A percentile compares a stretch with the other conserved stretches of the same genome.
Conservation (phyloP, 352 stramenopile species). For the Phytophthora sansomeana region DNA sequence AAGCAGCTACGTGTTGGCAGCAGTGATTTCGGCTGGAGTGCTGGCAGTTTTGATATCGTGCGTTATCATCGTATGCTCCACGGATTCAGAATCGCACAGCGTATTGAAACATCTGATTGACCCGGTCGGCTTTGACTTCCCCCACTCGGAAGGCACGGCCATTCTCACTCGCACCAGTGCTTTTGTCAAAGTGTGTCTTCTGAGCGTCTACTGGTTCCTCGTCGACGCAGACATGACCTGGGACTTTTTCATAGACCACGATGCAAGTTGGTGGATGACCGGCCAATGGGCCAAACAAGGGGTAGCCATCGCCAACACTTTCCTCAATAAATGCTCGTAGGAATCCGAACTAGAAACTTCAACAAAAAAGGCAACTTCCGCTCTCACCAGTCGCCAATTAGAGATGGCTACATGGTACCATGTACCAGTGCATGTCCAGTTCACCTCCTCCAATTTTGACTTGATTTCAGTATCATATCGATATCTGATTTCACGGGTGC, state of each 20-base stretch:
- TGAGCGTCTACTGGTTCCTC: constrained; percentile 2
- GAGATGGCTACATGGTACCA: neutral
- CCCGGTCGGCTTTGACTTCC: neutral
- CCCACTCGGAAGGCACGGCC: neutral
- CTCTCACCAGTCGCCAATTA: constrained; percentile 9
- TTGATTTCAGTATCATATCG: too few relatives aligned
- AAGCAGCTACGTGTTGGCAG: neutral
- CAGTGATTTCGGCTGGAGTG: neutral
- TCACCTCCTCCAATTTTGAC: too few relatives aligned
- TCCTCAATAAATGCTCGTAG: neutral
- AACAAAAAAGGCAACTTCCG: neutral
- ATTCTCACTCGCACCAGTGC: neutral
- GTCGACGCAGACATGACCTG: neutral
- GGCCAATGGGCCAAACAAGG: neutral
- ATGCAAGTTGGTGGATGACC: neutral
- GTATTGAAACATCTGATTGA: neutral
- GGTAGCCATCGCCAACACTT: neutral
- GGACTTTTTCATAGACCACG: neutral
- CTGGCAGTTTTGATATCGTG: neutral
- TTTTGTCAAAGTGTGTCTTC: neutral
- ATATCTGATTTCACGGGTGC: too few relatives aligned
- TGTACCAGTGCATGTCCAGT: too few relatives aligned
- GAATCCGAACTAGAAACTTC: neutral
- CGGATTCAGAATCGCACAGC: neutral
- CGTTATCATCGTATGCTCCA: neutral